These are phyloP conservation scores for Malassezia cuniculi DNA, from an alignment of 1,284 basidiomycete genomes.

Conservation along the genomic window DNA sequence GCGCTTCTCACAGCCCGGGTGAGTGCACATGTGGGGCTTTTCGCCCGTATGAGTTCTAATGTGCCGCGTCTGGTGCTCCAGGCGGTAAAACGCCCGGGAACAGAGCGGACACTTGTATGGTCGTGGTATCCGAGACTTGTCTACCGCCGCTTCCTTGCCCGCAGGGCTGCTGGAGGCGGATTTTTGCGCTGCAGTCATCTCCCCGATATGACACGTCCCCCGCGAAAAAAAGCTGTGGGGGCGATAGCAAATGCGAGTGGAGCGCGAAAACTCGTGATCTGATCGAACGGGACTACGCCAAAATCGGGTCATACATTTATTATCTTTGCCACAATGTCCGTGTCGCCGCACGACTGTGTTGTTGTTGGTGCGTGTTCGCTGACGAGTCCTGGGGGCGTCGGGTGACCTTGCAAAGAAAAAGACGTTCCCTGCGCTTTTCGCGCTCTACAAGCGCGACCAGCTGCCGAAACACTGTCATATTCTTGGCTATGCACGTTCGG, in stretches of 20 bases:
- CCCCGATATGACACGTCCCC: no score
- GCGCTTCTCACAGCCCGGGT: conserved; percentile 89
- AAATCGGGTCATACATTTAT: no score
- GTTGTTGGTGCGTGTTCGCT: no score
- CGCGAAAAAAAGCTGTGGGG: no score
- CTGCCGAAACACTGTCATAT: conserved; percentile 38
- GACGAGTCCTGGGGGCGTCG: conserved; percentile 92
- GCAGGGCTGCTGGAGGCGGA: no score
- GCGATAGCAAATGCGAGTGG: no score
- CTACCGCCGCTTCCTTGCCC: no score
- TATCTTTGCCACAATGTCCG: no score
- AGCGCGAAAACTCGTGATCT: no score
- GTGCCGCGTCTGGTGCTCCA: conserved; percentile 67
- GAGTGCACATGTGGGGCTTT: conserved; percentile 86
- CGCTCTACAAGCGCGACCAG: conserved; percentile 30
- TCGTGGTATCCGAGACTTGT: conserved; percentile 42
- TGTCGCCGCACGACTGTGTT: no score
- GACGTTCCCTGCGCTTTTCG: conserved; percentile 42
- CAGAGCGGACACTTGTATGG: conserved; percentile 45
- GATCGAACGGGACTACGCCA: no score
- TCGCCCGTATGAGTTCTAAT: conserved; percentile 97
- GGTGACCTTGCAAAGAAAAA: conserved; percentile 99
- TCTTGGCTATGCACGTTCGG: conserved; percentile 46
- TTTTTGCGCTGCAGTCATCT: no score
- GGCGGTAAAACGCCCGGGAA: conserved; percentile 40